Evolutionary conservation across 2,329 filamentous ascomycete genomes (phyloP).

Genomic region (Emmonsia crescens): DNA sequence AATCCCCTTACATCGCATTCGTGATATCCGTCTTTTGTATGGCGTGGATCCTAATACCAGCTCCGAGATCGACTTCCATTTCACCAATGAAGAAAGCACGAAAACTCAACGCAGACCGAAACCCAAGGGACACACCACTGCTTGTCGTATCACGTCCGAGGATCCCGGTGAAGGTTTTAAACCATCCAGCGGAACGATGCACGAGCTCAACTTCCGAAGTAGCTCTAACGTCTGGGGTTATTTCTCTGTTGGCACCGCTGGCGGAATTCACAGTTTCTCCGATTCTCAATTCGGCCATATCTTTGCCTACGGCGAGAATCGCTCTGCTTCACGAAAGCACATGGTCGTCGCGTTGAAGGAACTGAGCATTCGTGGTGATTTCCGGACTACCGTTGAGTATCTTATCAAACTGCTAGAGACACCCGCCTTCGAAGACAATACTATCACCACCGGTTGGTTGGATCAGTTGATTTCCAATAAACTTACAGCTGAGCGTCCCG

Average conservation of each 20-base stretch:
- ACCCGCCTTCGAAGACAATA: conserved; percentile 96
- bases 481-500: conserved; percentile 88
- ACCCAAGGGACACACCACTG: conserved; percentile 93
- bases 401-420: conserved; percentile 98
- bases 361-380: conserved; percentile 97
- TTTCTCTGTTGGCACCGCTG: conserved; percentile 94
- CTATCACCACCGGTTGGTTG: conserved; percentile 96
- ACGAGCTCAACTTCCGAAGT: conserved; percentile 97
- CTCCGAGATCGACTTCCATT: conserved; percentile 91
- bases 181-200: conserved; percentile 96
- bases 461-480: conserved; percentile 98
- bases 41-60: conserved; percentile 82
- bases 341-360: conserved; percentile 99
- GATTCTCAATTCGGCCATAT: conserved; percentile 99
- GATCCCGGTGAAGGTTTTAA: conserved; percentile 99
- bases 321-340: conserved; percentile 90
- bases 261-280: conserved; percentile 98
- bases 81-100: conserved; percentile 72
- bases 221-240: conserved; percentile 99
- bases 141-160: conserved; percentile 97
- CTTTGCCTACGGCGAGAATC: conserved; percentile 96
- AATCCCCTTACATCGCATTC: conserved; percentile 86
- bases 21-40: conserved; percentile 91
- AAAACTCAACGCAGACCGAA: conserved; percentile 79
- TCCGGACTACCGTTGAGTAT: conserved; percentile 96